A percentile compares a stretch with the other conserved stretches of the same genome.
Evolutionary conservation across 2,329 filamentous ascomycete species (phyloP).

Genomic region (Paecilomyces niveus): DNA sequence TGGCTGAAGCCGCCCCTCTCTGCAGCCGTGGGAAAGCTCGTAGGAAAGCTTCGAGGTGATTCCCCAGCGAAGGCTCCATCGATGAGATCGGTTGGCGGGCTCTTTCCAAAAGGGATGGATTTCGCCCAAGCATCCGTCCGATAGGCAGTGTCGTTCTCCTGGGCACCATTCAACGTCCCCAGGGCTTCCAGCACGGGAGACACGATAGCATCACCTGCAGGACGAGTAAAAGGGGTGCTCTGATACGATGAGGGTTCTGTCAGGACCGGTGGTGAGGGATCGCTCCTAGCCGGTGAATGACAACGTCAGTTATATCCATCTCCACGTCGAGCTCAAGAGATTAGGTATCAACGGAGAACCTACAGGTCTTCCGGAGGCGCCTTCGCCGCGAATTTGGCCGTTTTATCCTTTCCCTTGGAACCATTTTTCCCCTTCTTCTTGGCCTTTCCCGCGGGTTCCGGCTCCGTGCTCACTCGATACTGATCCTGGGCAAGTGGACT

Average conservation of each 20-base stretch:
- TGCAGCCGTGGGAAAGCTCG: constrained; percentile 30
- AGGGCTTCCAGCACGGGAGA: constrained; percentile 35
- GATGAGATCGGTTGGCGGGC: constrained; percentile 33
- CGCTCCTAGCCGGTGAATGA: constrained; percentile 15
- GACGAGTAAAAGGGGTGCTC: constrained; percentile 24
- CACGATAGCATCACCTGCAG: constrained; percentile 18
- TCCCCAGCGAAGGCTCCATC: constrained; percentile 27
- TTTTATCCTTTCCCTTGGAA: constrained; percentile 28
- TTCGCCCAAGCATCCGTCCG: constrained; percentile 39
- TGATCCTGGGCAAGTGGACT: constrained; percentile 19
- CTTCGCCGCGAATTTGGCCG: constrained; percentile 23
- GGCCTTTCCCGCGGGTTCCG: constrained; percentile 25
- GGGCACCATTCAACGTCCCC: constrained; percentile 22
- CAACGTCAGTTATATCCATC: constrained; percentile 6
- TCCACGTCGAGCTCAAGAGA: neutral
- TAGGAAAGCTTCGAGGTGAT: constrained; percentile 34
- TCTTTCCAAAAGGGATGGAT: constrained; percentile 38
- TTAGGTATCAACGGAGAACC: constrained; percentile 7
- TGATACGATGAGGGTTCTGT: constrained; percentile 11
- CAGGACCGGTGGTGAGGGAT: constrained; percentile 11
- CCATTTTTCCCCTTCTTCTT: constrained; percentile 36
- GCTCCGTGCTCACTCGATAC: constrained; percentile 19
- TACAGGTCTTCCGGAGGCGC: constrained; percentile 30
- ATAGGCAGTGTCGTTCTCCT: constrained; percentile 26
- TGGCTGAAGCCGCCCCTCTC: constrained; percentile 34